A percentile compares a stretch with the other conserved stretches of the same genome.
Evolutionary conservation across 306 rosid species (phyloP).

Genomic region (Abrus precatorius): DNA sequence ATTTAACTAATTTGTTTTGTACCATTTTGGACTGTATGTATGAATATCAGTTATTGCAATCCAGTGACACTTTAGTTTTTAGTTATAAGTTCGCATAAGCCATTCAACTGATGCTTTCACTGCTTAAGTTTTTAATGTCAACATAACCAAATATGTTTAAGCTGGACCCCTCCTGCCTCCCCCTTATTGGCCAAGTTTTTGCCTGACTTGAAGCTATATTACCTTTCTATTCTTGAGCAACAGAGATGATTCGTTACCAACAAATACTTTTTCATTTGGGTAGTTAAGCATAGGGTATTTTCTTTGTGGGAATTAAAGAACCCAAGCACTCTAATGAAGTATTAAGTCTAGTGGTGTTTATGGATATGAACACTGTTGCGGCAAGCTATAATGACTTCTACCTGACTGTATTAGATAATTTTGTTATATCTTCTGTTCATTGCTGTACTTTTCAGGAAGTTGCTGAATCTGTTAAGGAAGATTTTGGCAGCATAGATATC

Average conservation of each 20-base stretch:
- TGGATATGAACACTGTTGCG: slow-evolving; percentile 1
- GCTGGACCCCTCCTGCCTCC: neutral
- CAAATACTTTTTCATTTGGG: slow-evolving; percentile 30
- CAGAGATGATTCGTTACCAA: slow-evolving; percentile 6
- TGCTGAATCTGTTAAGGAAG: slow-evolving; percentile 86
- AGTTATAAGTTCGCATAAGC: neutral
- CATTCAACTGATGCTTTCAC: slow-evolving; percentile 4
- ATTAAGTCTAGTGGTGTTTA: slow-evolving; percentile 4
- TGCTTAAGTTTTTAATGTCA: neutral
- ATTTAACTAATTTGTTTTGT: neutral
- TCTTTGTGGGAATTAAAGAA: slow-evolving; percentile 9
- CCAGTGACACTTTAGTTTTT: slow-evolving; percentile 1
- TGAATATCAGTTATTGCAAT: neutral
- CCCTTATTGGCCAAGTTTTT: neutral
- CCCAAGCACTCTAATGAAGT: neutral
- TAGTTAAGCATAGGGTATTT: slow-evolving; percentile 24
- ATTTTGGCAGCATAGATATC: slow-evolving; percentile 96
- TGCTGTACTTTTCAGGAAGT: slow-evolving; percentile 76
- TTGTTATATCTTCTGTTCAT: slow-evolving; percentile 30
- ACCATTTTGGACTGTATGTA: slow-evolving; percentile 47
- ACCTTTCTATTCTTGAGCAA: slow-evolving; percentile 19
- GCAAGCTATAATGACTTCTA: slow-evolving; percentile 1
- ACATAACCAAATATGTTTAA: slow-evolving; percentile 5
- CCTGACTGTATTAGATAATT: neutral
- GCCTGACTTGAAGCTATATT: neutral